Evolutionary conservation across 129 eudicot species (phyloP).

Genomic region (Artemisia annua): DNA sequence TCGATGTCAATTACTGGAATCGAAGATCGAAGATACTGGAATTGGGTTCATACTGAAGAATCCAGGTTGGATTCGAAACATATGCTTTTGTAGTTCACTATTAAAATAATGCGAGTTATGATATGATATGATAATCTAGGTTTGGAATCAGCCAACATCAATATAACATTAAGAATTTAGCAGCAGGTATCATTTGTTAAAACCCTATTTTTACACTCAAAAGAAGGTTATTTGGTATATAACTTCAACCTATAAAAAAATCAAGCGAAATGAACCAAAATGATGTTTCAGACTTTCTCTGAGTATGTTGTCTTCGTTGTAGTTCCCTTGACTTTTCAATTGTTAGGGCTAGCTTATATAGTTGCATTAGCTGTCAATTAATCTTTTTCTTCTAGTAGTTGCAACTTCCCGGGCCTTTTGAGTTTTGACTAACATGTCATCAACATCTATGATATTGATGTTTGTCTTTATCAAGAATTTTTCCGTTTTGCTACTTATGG

Average conservation of each 20-base stretch:
- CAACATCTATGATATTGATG: too few species aligned
- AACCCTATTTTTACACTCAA: not conserved
- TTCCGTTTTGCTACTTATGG: too few species aligned
- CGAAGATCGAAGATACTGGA: constrained; percentile 95
- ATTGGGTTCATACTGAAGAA: constrained; percentile 80
- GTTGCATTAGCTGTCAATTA: not conserved
- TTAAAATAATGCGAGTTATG: constrained; percentile 12
- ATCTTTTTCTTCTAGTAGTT: not conserved
- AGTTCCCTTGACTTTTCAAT: not conserved
- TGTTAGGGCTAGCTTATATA: not conserved
- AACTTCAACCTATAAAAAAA: not conserved
- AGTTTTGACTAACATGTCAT: too few species aligned
- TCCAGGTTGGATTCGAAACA: constrained; percentile 60
- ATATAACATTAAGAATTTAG: not conserved
- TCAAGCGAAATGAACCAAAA: not conserved
- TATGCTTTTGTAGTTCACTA: constrained; percentile 18
- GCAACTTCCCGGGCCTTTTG: too few species aligned
- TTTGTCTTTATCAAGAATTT: too few species aligned
- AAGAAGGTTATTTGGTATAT: not conserved
- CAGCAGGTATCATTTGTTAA: constrained; percentile 15
- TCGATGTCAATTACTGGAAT: constrained; percentile 81
- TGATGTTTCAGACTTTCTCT: not conserved
- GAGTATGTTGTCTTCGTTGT: not conserved
- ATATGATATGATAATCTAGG: constrained; percentile 10
- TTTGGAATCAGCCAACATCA: not conserved